A percentile compares a stretch with the other conserved stretches of the same genome.
phyloP scores from a whole-genome alignment of 306 rosid species.

The Albizia julibrissin region DNA sequence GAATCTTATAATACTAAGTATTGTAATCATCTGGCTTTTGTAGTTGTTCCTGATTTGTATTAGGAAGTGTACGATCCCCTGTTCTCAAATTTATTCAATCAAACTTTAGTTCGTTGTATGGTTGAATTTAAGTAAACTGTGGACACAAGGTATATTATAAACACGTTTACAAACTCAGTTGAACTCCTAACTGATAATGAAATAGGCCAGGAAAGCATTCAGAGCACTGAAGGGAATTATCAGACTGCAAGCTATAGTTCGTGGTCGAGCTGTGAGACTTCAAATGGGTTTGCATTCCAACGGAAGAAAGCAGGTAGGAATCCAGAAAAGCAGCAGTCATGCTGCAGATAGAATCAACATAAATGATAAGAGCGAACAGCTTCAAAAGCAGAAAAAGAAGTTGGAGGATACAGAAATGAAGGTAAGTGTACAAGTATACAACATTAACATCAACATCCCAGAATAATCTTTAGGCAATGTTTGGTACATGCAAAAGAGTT shows the following conservation, averaged over 20 bases:
- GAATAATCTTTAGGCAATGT: not conserved
- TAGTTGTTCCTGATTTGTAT: not conserved
- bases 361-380: slow-evolving; percentile 29
- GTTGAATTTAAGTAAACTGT: not conserved
- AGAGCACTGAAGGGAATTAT: slow-evolving; percentile 82
- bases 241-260: slow-evolving; percentile 79
- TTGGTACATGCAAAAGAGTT: not conserved
- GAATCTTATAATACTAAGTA: not conserved
- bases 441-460: slow-evolving; percentile 2
- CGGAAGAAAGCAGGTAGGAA: slow-evolving; percentile 33
- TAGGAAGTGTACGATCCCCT: slow-evolving; percentile 6
- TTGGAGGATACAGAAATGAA: slow-evolving; percentile 47
- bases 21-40: not conserved
- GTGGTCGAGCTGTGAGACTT: slow-evolving; percentile 79
- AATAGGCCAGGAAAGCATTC: slow-evolving; percentile 89
- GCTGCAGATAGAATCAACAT: slow-evolving; percentile 25
- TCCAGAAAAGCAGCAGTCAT: slow-evolving; percentile 37
- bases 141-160: not conserved
- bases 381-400: slow-evolving; percentile 44
- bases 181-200: slow-evolving; percentile 20
- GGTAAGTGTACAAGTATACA: slow-evolving; percentile 32
- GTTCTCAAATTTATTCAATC: slow-evolving; percentile 13
- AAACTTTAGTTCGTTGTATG: not conserved
- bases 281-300: slow-evolving; percentile 40
- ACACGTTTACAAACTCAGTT: slow-evolving; percentile 14